Base-by-base conservation (phyloP, 1,284 basidiomycete species). In the Athelia sp. region DNA sequence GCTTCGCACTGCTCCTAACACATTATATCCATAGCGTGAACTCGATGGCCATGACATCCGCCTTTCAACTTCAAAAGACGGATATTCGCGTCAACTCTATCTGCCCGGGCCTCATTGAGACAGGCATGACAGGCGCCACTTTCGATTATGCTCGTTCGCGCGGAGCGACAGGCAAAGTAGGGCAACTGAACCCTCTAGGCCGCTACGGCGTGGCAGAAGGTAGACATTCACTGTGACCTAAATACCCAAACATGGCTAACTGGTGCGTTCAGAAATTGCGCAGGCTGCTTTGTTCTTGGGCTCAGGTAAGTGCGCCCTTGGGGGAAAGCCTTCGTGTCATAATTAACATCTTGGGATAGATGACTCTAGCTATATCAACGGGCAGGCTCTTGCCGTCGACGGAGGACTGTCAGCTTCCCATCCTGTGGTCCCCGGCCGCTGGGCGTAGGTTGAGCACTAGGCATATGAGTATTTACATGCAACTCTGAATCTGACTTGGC, bases 301-400 rank as follows among this genome's bases (percentile, higher is more conserved):
- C 13, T 91, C 89, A 42, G 91, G 91, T 90, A 62, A 65, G 76
- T 57, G 38, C 15, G 32, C 42, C 17, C 43, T 18, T 51, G 19
- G 18, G 32, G 18, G 18, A 4, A 23, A 36, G 34, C 43, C 19
- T n/a, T n/a, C n/a, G n/a, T n/a, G n/a, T n/a, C n/a, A n/a, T n/a
- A n/a, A n/a, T 23, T 29, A 13, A 29, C 26, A 13, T 47, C 32
- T 53, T 45, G 47, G 29, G 43, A 14, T 55, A 90, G 93, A 94
- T 59, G 91, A 93, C 52, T 84, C 92, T 1, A 93, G 90, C 61
- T 95, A 96, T 64, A 82, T 98, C 50, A 98, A 96, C 61, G 95
- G 92, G 11, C 89, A 96, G 60, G 87, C 86, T 54, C 76, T 93
- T 34, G 85, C 87, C 0, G 87, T 95, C 22, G 93, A 95, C 60